phyloP scores from a whole-genome alignment of 768 basidiomycete genomes.

The Rhodosporidiobolus odoratus region DNA sequence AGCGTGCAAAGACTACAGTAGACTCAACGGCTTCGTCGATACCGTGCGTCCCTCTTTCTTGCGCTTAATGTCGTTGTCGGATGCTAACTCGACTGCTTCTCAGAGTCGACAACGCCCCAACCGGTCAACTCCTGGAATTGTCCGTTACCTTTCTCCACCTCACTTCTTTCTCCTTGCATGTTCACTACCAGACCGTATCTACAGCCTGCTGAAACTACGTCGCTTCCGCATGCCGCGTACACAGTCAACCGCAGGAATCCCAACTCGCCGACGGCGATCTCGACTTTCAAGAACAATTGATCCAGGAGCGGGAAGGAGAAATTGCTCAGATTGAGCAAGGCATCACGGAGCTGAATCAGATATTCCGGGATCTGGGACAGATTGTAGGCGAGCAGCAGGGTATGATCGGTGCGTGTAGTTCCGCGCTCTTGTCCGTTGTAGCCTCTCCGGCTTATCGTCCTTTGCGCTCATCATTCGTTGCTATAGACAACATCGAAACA shows the following conservation, averaged over 20 bases:
- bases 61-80: neutral
- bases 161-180: neutral
- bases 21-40: constrained; percentile 56
- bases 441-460: neutral
- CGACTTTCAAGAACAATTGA: constrained; percentile 90
- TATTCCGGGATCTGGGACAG: constrained; percentile 92
- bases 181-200: no score
- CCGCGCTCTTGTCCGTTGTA: neutral
- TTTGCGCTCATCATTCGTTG: neutral
- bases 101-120: neutral
- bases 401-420: constrained; percentile 69
- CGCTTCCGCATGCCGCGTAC: constrained; percentile 10
- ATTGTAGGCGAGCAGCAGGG: constrained; percentile 89
- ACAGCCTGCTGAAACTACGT: constrained; percentile 40
- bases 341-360: constrained; percentile 90
- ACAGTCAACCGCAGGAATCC: no score
- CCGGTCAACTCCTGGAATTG: constrained; percentile 38
- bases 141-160: neutral
- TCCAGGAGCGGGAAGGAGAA: constrained; percentile 87
- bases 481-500: constrained; percentile 83
- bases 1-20: constrained; percentile 74
- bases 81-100: neutral
- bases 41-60: neutral
- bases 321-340: constrained; percentile 95
- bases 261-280: constrained; percentile 56